These are phyloP conservation scores for Pythium dissotocum DNA, from an alignment of 352 stramenopile genomes.

Conservation along the genomic window DNA sequence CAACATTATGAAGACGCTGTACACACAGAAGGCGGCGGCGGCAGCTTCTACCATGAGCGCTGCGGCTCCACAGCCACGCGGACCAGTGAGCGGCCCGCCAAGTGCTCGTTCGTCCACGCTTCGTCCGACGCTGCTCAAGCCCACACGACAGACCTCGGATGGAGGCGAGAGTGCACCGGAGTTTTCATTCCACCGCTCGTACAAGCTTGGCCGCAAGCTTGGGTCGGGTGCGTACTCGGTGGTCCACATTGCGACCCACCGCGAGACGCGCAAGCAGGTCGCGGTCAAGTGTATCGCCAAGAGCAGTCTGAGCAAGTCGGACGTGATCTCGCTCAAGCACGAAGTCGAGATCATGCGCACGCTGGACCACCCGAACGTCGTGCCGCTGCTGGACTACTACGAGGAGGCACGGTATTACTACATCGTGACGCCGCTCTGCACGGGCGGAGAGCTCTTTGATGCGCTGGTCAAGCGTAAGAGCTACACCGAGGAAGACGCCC, in stretches of 20 bases:
- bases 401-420: slow-evolving; percentile 79
- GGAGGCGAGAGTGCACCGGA: slow-evolving; percentile 38
- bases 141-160: slow-evolving; percentile 49
- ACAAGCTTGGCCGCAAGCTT: slow-evolving; percentile 85
- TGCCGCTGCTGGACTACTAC: slow-evolving; percentile 75
- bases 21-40: slow-evolving; percentile 29
- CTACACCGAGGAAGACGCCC: slow-evolving; percentile 95
- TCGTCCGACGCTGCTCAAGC: slow-evolving; percentile 17
- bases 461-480: slow-evolving; percentile 91
- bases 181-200: slow-evolving; percentile 66
- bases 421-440: slow-evolving; percentile 91
- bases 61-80: not conserved
- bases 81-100: slow-evolving; percentile 21
- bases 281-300: slow-evolving; percentile 83
- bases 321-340: slow-evolving; percentile 64
- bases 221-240: slow-evolving; percentile 88
- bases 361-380: slow-evolving; percentile 72
- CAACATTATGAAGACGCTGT: slow-evolving; percentile 77
- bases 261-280: slow-evolving; percentile 70
- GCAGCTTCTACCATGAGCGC: slow-evolving; percentile 1
- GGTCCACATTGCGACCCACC: slow-evolving; percentile 82
- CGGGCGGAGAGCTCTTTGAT: slow-evolving; percentile 95
- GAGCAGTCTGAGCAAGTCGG: slow-evolving; percentile 42
- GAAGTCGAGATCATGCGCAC: slow-evolving; percentile 74
- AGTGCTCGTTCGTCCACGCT: slow-evolving; percentile 30